Conservation (phyloP, 805 yeast genomes). For the Starmerella lactis-condensi region DNA sequence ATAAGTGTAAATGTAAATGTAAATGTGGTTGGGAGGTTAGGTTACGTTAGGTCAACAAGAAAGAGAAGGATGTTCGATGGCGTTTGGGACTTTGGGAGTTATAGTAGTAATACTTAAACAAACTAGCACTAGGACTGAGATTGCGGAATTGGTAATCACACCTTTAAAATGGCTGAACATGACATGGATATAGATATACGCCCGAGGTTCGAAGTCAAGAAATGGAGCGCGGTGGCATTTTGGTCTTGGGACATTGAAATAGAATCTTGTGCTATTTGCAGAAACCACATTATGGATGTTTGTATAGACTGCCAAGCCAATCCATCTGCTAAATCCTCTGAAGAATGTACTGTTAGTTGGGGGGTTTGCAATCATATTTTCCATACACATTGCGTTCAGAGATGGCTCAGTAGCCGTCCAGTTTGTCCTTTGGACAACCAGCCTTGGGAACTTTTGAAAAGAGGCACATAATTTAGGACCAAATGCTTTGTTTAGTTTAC, state of each 20-base stretch:
- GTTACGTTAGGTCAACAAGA: too few species aligned
- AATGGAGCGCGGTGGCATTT: constrained; percentile 99
- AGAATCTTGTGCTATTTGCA: constrained; percentile 94
- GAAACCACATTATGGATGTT: constrained; percentile 95
- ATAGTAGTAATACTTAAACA: too few species aligned
- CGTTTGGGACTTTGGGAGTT: too few species aligned
- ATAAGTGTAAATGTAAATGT: too few species aligned
- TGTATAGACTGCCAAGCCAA: constrained; percentile 90
- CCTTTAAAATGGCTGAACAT: too few species aligned
- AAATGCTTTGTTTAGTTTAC: too few species aligned
- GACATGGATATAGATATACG: too few species aligned
- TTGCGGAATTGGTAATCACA: too few species aligned
- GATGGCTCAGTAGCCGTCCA: constrained; percentile 88
- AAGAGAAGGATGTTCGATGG: too few species aligned
- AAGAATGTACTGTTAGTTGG: constrained; percentile 89
- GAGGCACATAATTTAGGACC: too few species aligned
- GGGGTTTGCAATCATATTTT: constrained; percentile 97
- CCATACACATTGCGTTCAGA: constrained; percentile 87
- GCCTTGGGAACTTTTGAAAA: constrained; percentile 65
- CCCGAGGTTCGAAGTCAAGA: constrained; percentile 85
- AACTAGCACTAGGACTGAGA: too few species aligned
- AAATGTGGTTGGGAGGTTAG: too few species aligned
- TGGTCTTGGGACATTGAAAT: constrained; percentile 98
- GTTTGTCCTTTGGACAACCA: constrained; percentile 93
- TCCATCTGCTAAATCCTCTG: constrained; percentile 39